phyloP scores from a whole-genome alignment of 768 basidiomycete species.

The Rhizopogon salebrosus region DNA sequence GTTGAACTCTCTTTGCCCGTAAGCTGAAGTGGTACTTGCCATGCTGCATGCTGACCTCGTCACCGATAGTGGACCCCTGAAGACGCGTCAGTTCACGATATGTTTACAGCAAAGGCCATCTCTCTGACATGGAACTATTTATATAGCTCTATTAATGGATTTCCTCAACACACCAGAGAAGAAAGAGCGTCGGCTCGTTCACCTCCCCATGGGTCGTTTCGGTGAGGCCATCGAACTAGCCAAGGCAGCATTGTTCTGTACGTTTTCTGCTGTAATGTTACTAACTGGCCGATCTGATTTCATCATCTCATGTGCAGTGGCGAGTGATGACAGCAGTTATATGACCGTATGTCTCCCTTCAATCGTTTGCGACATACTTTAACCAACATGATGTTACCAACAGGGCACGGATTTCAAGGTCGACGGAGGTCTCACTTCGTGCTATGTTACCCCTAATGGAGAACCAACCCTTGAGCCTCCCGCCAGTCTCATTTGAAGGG shows the following conservation, averaged over 20 bases:
- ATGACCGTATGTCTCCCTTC: slow-evolving; percentile 63
- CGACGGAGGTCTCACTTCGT: slow-evolving; percentile 88
- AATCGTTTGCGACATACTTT: slow-evolving; percentile 1
- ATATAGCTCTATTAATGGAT: slow-evolving; percentile 94
- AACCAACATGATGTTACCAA: slow-evolving; percentile 3
- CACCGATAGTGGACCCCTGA: slow-evolving; percentile 75
- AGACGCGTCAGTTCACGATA: slow-evolving; percentile 65
- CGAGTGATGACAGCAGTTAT: slow-evolving; percentile 94
- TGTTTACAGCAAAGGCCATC: background rate
- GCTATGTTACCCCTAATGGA: slow-evolving; percentile 88
- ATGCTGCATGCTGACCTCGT: background rate
- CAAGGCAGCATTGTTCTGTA: slow-evolving; percentile 88
- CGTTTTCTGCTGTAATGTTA: slow-evolving; percentile 30
- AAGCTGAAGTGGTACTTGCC: slow-evolving; percentile 26
- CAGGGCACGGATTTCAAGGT: slow-evolving; percentile 93
- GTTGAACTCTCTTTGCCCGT: slow-evolving; percentile 95
- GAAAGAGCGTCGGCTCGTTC: slow-evolving; percentile 82
- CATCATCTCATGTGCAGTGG: slow-evolving; percentile 43
- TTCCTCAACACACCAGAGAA: slow-evolving; percentile 97
- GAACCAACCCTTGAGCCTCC: slow-evolving; percentile 72
- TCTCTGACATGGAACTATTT: background rate
- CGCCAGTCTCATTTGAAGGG: slow-evolving; percentile 44
- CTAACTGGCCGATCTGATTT: slow-evolving; percentile 3
- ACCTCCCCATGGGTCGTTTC: slow-evolving; percentile 95
- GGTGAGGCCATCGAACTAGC: slow-evolving; percentile 96